Percentiles rank a stretch among this genome's conserved stretches.
Evolutionary conservation across 1,284 basidiomycete genomes (phyloP).

Genomic region (Malassezia sympodialis): DNA sequence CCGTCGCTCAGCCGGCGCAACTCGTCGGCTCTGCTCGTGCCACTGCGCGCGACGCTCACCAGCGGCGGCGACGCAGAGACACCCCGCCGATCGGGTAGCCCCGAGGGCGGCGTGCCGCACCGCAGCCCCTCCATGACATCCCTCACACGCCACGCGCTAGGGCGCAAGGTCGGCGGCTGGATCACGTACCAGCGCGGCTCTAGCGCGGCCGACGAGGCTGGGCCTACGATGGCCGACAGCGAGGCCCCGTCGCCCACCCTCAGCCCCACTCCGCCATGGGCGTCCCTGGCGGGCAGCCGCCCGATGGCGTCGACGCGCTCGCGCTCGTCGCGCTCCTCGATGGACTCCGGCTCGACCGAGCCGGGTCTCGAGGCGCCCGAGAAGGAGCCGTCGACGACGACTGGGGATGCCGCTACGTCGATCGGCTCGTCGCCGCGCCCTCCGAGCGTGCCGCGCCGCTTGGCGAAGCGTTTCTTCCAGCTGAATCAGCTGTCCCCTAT

Average conservation of each 20-base stretch:
- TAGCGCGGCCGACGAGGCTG: neutral
- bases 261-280: neutral
- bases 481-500: constrained; percentile 13
- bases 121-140: neutral
- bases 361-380: neutral
- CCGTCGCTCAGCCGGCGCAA: neutral
- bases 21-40: neutral
- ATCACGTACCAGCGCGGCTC: neutral
- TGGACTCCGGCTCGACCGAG: neutral
- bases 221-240: neutral
- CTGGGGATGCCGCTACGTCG: neutral
- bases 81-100: neutral
- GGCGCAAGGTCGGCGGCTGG: neutral
- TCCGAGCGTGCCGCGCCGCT: neutral
- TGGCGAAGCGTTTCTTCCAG: constrained; percentile 15
- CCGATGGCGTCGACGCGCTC: neutral
- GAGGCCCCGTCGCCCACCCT: neutral
- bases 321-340: neutral
- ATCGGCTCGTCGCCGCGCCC: neutral
- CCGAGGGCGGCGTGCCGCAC: neutral
- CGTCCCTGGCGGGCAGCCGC: neutral
- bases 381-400: too few species aligned
- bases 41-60: neutral
- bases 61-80: neutral
- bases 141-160: neutral